Conservation (phyloP, 1,139 yeast genomes). For the Candida gigantensis region DNA sequence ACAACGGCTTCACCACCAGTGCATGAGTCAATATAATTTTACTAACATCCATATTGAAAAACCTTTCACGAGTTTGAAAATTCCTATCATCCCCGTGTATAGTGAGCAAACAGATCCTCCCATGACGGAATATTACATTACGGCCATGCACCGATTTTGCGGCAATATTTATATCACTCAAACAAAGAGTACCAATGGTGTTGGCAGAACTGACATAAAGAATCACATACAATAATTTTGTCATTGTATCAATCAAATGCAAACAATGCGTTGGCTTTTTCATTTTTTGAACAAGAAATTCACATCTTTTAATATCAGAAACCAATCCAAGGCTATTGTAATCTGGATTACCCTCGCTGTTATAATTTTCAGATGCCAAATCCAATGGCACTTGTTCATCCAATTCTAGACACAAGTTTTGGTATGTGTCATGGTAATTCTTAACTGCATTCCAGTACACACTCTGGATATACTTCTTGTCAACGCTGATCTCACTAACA, state of each 20-base stretch:
- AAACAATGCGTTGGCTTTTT: too few species aligned
- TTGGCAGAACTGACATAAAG: not conserved
- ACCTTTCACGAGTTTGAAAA: not conserved
- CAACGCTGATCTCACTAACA: not conserved
- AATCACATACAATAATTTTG: too few species aligned
- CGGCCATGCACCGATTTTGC: not conserved
- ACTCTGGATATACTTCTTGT: not conserved
- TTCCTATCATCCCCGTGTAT: not conserved
- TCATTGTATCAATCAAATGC: too few species aligned
- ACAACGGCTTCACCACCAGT: not conserved
- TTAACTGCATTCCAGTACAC: not conserved
- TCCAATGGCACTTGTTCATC: not conserved
- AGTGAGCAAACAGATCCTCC: not conserved
- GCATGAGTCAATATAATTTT: not conserved
- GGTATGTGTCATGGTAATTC: not conserved
- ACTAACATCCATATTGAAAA: not conserved
- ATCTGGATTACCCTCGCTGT: not conserved
- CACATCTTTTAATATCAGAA: too few species aligned
- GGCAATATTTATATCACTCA: not conserved
- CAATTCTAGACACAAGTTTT: not conserved
- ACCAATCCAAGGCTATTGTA: not conserved
- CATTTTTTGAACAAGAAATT: too few species aligned
- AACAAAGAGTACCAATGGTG: not conserved
- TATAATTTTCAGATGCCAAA: not conserved
- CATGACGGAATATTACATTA: not conserved